Conservation (phyloP, 345 rosid species). For the Eucalyptus brandiana region DNA sequence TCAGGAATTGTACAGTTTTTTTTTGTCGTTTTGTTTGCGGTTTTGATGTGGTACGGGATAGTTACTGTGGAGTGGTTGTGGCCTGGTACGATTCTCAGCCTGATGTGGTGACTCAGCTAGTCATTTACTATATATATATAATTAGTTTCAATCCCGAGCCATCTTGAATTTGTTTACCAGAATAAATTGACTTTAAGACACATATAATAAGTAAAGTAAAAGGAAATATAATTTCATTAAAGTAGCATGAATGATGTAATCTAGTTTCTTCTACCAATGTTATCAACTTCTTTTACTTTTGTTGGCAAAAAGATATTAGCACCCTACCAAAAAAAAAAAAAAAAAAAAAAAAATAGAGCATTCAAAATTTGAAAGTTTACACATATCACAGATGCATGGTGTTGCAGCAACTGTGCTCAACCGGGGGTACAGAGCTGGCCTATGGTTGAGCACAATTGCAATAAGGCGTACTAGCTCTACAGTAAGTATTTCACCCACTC, state of each 20-base stretch:
- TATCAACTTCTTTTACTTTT: neutral
- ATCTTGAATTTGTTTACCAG: neutral
- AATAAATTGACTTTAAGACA: neutral
- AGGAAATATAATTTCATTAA: neutral
- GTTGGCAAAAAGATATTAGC: neutral
- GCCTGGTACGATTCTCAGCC: neutral
- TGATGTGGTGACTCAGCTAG: neutral
- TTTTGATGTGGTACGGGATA: neutral
- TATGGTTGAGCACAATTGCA: too few relatives aligned
- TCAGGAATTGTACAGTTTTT: too few relatives aligned
- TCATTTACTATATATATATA: neutral
- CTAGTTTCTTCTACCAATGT: neutral
- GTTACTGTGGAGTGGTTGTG: too few relatives aligned
- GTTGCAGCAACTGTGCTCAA: too few relatives aligned
- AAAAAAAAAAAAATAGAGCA: too few relatives aligned
- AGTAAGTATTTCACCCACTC: too few relatives aligned
- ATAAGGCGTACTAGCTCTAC: too few relatives aligned
- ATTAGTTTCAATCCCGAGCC: neutral
- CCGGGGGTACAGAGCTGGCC: too few relatives aligned
- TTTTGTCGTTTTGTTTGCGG: neutral
- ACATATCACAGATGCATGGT: too few relatives aligned
- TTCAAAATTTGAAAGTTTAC: neutral
- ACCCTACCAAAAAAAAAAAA: too few relatives aligned
- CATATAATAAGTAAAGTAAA: neutral
- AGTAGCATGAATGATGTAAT: neutral